Evolutionary conservation across 1,284 basidiomycete genomes (phyloP).

Genomic region (Trichosporon faecale): DNA sequence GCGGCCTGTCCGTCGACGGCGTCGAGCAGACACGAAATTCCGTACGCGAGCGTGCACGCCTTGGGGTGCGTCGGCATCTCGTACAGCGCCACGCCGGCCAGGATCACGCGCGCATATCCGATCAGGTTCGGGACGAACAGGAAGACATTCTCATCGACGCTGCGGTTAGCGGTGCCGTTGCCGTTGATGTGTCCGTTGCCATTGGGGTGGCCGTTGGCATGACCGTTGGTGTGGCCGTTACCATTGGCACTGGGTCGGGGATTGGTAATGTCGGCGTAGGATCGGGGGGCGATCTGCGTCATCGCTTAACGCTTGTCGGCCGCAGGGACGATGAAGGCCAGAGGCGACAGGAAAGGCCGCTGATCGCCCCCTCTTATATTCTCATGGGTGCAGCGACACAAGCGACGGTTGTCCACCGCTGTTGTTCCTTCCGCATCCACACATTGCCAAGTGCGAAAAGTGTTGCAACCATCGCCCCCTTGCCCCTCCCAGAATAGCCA

Average conservation of each 20-base stretch:
- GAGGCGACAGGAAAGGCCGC: neutral
- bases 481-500: neutral
- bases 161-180: constrained; percentile 12
- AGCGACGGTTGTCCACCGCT: neutral
- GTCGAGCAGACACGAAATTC: constrained; percentile 89
- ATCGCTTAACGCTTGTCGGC: constrained; percentile 1
- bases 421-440: neutral
- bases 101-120: constrained; percentile 86
- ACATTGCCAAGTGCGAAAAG: neutral
- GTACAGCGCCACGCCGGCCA: constrained; percentile 84
- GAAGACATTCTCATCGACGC: constrained; percentile 75
- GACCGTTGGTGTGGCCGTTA: neutral
- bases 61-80: constrained; percentile 95
- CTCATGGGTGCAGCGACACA: neutral
- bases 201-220: no score
- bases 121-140: constrained; percentile 96
- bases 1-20: constrained; percentile 94
- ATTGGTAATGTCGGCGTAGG: neutral
- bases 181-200: no score
- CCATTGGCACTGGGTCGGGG: neutral
- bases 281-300: constrained; percentile 8
- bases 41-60: constrained; percentile 85
- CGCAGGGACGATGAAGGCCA: neutral
- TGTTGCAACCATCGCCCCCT: neutral
- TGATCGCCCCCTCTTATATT: neutral